A percentile compares a stretch with the other conserved stretches of the same genome.
Evolutionary conservation across 2,329 filamentous ascomycete genomes (phyloP).

Genomic region (Fusarium torulosum): DNA sequence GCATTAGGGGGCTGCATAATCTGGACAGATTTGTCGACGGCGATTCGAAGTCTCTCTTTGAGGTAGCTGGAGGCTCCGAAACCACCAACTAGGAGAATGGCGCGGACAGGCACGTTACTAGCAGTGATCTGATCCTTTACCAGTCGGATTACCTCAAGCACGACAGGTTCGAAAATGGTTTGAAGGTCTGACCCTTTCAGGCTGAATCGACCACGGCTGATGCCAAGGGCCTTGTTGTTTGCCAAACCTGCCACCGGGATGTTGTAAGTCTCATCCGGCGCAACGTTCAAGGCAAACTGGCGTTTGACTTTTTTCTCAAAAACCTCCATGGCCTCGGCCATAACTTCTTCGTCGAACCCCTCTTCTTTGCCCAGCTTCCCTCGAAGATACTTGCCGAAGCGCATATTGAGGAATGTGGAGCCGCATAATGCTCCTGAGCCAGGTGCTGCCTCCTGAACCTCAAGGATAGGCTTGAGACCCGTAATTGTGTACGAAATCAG

Average conservation of each 20-base stretch:
- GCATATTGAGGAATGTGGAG: conserved; percentile 60
- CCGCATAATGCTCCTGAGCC: conserved; percentile 62
- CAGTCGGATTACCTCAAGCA: conserved; percentile 58
- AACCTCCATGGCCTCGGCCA: conserved; percentile 55
- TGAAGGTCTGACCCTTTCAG: conserved; percentile 56
- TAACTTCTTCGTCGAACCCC: conserved; percentile 56
- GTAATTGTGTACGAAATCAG: conserved; percentile 64
- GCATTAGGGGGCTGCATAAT: conserved; percentile 61
- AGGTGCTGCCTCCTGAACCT: conserved; percentile 59
- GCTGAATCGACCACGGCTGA: conserved; percentile 54
- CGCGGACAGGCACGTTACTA: conserved; percentile 54
- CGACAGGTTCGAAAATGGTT: conserved; percentile 59
- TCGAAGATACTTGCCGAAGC: conserved; percentile 58
- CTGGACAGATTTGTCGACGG: conserved; percentile 52
- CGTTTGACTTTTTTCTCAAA: conserved; percentile 60
- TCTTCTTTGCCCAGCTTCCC: conserved; percentile 56
- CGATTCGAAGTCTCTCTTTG: conserved; percentile 55
- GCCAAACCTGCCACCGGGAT: conserved; percentile 58
- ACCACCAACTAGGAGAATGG: conserved; percentile 60
- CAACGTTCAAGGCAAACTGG: conserved; percentile 50
- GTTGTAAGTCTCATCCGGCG: conserved; percentile 52
- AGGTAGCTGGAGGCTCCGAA: conserved; percentile 62
- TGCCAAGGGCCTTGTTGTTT: conserved; percentile 55
- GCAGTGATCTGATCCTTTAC: conserved; percentile 59
- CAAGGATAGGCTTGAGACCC: conserved; percentile 57